A percentile compares a stretch with the other conserved stretches of the same genome.
phyloP scores from a whole-genome alignment of 805 yeast genomes.

The Candida easanensis region DNA sequence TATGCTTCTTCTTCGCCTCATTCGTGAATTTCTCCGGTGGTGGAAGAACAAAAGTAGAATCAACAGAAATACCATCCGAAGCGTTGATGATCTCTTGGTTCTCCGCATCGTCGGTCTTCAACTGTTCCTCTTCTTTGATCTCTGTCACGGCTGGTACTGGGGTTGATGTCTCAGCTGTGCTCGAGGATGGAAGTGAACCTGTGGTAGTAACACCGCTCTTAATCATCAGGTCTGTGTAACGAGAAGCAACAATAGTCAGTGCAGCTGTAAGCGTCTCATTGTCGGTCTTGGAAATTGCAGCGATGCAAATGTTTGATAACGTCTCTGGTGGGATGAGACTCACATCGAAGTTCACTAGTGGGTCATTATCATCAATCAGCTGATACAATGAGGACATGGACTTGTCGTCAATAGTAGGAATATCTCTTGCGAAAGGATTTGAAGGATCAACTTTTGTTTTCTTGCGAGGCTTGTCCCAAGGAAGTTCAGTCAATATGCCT shows the following conservation, averaged over 20 bases:
- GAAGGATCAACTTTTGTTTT: conserved; percentile 21
- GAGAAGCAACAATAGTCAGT: conserved; percentile 61
- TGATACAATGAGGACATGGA: conserved; percentile 66
- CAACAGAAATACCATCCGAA: conserved; percentile 35
- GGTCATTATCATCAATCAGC: conserved; percentile 58
- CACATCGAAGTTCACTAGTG: conserved; percentile 67
- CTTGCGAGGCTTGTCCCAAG: conserved; percentile 29
- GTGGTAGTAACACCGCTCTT: conserved; percentile 13
- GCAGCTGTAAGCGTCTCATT: conserved; percentile 57
- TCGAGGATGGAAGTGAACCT: not conserved
- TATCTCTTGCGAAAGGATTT: conserved; percentile 31
- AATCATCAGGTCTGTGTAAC: conserved; percentile 50
- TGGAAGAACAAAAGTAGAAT: conserved; percentile 50
- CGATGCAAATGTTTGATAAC: conserved; percentile 60
- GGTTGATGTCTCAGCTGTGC: conserved; percentile 4
- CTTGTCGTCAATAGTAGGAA: conserved; percentile 36
- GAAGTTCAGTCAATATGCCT: conserved; percentile 24
- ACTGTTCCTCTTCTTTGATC: conserved; percentile 26
- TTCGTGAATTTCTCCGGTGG: conserved; percentile 51
- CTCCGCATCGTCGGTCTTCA: conserved; percentile 26
- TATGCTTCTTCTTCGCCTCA: conserved; percentile 55
- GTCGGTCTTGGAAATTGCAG: conserved; percentile 59
- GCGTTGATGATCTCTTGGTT: conserved; percentile 17
- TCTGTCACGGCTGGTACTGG: conserved; percentile 27
- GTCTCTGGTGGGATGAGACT: conserved; percentile 62